Conservation (phyloP, 805 yeast species). For the Danielia reshetovae region DNA sequence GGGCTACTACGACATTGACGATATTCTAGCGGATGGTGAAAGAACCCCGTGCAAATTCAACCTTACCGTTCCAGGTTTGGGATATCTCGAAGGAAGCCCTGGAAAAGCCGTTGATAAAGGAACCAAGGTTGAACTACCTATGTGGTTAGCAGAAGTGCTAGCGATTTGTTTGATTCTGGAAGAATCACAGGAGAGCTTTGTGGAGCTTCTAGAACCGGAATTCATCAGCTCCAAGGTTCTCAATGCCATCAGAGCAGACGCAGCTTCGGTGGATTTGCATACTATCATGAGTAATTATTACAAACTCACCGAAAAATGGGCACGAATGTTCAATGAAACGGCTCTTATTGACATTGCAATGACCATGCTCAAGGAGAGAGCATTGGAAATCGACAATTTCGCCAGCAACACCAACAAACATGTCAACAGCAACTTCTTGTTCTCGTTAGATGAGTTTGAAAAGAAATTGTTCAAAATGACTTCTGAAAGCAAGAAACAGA, state of each 20-base stretch:
- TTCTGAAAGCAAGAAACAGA: conserved; percentile 42
- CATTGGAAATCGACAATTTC: conserved; percentile 67
- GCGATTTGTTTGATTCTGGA: conserved; percentile 45
- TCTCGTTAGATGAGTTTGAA: conserved; percentile 75
- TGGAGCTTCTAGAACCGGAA: conserved; percentile 69
- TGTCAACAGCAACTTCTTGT: conserved; percentile 49
- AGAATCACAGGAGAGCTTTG: conserved; percentile 46
- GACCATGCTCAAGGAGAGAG: conserved; percentile 59
- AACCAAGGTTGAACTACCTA: conserved; percentile 71
- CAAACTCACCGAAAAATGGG: conserved; percentile 72
- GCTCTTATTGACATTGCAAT: conserved; percentile 50
- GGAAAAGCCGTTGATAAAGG: conserved; percentile 56
- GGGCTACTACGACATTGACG: conserved; percentile 71
- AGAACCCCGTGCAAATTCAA: conserved; percentile 78
- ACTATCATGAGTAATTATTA: conserved; percentile 65
- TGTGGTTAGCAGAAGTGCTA: conserved; percentile 82
- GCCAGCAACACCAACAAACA: conserved; percentile 54
- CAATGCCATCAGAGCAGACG: conserved; percentile 78
- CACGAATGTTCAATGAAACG: conserved; percentile 60
- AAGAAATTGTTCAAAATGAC: conserved; percentile 52
- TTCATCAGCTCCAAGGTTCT: conserved; percentile 60
- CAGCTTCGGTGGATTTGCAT: conserved; percentile 63
- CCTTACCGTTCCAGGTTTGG: conserved; percentile 79
- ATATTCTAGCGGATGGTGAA: conserved; percentile 65
- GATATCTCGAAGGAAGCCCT: conserved; percentile 77